Base-by-base conservation (phyloP, 2,329 filamentous ascomycete species). In the Dothideomycetidae sp. region DNA sequence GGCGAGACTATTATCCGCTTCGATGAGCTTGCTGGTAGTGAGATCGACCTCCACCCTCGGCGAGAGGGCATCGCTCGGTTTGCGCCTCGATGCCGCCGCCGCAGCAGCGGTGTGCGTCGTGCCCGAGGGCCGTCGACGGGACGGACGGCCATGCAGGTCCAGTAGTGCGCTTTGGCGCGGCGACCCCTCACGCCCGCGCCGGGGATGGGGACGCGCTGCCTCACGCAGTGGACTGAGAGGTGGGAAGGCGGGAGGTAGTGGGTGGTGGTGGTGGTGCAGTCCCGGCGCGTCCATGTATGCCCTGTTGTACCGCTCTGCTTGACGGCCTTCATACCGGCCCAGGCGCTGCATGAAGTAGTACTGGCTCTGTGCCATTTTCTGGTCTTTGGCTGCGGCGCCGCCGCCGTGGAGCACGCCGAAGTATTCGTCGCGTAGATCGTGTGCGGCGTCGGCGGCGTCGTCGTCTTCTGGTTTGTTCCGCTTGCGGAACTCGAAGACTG, bases 291-390 rank as follows among this genome's bases (percentile, higher is more conserved):
- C 7, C 10, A 32, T 29, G 5, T 31, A 16, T 10, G 32, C 19
- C 18, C 37, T 26, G n/a, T 41, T 36, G 3, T 38, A 42, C 5
- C 41, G 33, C 10, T 33, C 33, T 2, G 43, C 40, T 17, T 41
- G 40, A 15, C 37, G 35, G 14, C 36, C 28, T 31, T 45, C 43
- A 14, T 45, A 45, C 26, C 37, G 31, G 7, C 41, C 36, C 5
- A 45, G 31, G 2, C 43, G 19, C 53, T 94, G 85, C 42, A 94
- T 66, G 56, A 98, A 98, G 2, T 86, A 85, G 51, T 90, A 86
- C 54, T 94, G 90, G 0, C 88, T 96, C 11, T 85, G 82, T n/a
- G 90, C 78, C 83, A 98, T 93, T 62, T 98, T 98, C 44, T 86
- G 83, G 51, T 98, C 86, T 5, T 29, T 29, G 7, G 30, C 31